These are phyloP conservation scores for Fusarium sacchari DNA, from an alignment of 2,329 filamentous ascomycete genomes.

Conservation along the genomic window DNA sequence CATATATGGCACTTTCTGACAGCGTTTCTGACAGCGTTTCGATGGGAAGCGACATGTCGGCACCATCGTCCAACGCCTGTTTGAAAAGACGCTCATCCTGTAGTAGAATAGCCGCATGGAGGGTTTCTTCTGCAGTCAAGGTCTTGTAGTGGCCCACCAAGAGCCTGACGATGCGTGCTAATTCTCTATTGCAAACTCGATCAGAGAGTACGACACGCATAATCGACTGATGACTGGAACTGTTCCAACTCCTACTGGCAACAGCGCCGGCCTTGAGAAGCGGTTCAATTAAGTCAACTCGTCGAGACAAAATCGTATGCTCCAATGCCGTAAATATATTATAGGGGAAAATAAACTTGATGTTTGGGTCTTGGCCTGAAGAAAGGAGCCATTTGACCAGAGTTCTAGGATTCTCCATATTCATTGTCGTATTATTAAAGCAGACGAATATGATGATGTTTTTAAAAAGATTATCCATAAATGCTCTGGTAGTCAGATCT, in stretches of 20 bases:
- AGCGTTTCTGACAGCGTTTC: not conserved
- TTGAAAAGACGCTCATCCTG: rapidly evolving
- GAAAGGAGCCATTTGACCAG: not conserved
- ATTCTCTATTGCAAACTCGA: not conserved
- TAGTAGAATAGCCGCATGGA: not conserved
- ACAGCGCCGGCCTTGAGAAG: not conserved
- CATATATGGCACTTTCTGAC: too few species aligned
- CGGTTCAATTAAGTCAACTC: not conserved
- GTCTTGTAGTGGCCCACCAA: rapidly evolving
- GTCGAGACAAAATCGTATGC: not conserved
- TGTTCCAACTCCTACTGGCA: rapidly evolving
- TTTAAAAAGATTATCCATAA: not conserved
- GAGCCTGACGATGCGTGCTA: rapidly evolving
- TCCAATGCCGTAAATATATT: not conserved
- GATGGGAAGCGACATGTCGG: rapidly evolving
- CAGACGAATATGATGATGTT: rapidly evolving
- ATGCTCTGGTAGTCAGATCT: not conserved
- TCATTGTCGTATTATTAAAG: rapidly evolving
- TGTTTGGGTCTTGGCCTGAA: not conserved
- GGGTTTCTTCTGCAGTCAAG: rapidly evolving
- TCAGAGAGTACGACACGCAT: rapidly evolving
- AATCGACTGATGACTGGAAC: rapidly evolving
- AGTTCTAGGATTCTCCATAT: not conserved
- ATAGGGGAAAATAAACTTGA: too few species aligned
- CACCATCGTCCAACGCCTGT: rapidly evolving